Evolutionary conservation across 495 filamentous ascomycete genomes (phyloP).

Genomic region (Coniosporium apollinis): DNA sequence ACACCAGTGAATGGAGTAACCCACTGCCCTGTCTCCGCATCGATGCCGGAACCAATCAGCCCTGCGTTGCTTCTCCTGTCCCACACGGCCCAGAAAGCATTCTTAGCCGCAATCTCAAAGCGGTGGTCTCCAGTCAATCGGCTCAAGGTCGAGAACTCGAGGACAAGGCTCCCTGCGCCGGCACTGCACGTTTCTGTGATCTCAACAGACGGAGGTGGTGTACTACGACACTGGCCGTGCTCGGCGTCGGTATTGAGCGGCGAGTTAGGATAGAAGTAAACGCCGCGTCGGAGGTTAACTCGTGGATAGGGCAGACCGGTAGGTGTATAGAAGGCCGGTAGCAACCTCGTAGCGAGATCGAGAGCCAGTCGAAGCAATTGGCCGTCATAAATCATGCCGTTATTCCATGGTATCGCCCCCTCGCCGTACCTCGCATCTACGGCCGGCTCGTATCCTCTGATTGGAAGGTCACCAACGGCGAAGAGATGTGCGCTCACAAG

Average conservation of each 20-base stretch:
- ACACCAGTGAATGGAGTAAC: constrained; percentile 65
- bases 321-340: constrained; percentile 78
- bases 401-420: constrained; percentile 50
- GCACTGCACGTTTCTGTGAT: constrained; percentile 94
- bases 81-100: constrained; percentile 95
- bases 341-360: constrained; percentile 64
- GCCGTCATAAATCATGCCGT: constrained; percentile 72
- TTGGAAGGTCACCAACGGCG: constrained; percentile 74
- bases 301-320: constrained; percentile 90
- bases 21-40: constrained; percentile 85
- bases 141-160: constrained; percentile 84
- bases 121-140: constrained; percentile 71
- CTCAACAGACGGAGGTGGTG: constrained; percentile 35
- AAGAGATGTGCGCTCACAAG: constrained; percentile 87
- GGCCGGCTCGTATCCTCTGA: constrained; percentile 47
- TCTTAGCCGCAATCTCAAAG: constrained; percentile 77
- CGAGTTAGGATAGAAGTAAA: constrained; percentile 77
- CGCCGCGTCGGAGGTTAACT: constrained; percentile 81
- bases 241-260: constrained; percentile 39
- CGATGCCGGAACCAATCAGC: constrained; percentile 80
- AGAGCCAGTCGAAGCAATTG: constrained; percentile 73
- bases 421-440: constrained; percentile 25
- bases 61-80: constrained; percentile 65
- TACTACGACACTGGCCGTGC: constrained; percentile 24
- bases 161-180: constrained; percentile 80